These are phyloP conservation scores for Pythium dissotocum DNA, from an alignment of 352 stramenopile species.

Conservation along the genomic window DNA sequence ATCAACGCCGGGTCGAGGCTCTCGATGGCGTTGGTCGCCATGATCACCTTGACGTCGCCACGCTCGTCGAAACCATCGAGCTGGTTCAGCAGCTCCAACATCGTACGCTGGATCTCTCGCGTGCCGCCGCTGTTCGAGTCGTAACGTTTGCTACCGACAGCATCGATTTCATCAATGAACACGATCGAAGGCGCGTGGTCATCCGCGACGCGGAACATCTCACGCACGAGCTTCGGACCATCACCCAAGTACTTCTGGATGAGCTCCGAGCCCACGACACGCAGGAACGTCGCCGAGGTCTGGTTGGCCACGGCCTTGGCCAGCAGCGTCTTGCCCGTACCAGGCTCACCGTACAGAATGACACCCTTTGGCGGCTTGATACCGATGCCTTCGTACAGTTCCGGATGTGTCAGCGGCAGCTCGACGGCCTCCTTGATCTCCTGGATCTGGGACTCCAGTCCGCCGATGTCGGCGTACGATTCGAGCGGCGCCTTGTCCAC, in stretches of 20 bases:
- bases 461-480: slow-evolving; percentile 99
- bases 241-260: slow-evolving; percentile 99
- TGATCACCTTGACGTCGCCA: slow-evolving; percentile 99
- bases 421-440: slow-evolving; percentile 96
- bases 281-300: slow-evolving; percentile 99
- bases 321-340: slow-evolving; percentile 99
- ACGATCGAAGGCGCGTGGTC: slow-evolving; percentile 99
- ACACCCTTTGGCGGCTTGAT: slow-evolving; percentile 99
- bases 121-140: slow-evolving; percentile 98
- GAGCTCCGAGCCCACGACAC: slow-evolving; percentile 98
- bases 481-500: slow-evolving; percentile 99
- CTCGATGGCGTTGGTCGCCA: slow-evolving; percentile 99
- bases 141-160: slow-evolving; percentile 99
- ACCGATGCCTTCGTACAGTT: slow-evolving; percentile 99
- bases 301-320: slow-evolving; percentile 99
- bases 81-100: slow-evolving; percentile 99
- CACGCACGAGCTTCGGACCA: slow-evolving; percentile 99
- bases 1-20: slow-evolving; percentile 99
- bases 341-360: slow-evolving; percentile 99
- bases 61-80: slow-evolving; percentile 99
- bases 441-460: slow-evolving; percentile 97
- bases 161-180: slow-evolving; percentile 99
- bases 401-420: slow-evolving; percentile 98
- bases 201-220: slow-evolving; percentile 99
- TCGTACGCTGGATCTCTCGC: slow-evolving; percentile 99